Percentiles rank a stretch among this genome's conserved stretches.
Evolutionary conservation across 2,329 filamentous ascomycete genomes (phyloP).

Genomic region (Colletotrichum acutatum): DNA sequence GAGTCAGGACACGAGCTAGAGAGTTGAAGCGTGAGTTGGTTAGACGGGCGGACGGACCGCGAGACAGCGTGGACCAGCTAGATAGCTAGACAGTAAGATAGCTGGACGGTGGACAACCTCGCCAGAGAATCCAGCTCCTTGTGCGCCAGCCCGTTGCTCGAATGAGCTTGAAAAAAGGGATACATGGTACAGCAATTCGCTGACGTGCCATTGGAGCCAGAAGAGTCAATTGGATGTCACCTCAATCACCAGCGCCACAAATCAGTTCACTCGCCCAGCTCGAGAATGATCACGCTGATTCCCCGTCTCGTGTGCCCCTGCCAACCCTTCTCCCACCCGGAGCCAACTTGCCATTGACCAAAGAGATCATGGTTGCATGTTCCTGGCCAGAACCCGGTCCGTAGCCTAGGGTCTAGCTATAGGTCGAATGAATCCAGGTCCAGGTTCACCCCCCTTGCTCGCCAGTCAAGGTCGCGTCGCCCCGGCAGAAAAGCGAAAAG

Average conservation of each 20-base stretch:
- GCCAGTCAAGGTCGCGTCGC: background rate
- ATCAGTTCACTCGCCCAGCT: background rate
- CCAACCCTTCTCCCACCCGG: background rate
- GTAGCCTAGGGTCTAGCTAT: background rate
- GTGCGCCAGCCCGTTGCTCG: background rate
- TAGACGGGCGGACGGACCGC: background rate
- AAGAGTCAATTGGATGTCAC: conserved; percentile 21
- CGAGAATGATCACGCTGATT: background rate
- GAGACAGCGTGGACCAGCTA: background rate
- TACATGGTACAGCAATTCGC: background rate
- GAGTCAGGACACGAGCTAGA: background rate
- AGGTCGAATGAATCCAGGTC: conserved; percentile 2
- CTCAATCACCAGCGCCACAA: background rate
- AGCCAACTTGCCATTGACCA: background rate
- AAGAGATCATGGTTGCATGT: conserved; percentile 23
- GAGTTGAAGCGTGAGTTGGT: background rate
- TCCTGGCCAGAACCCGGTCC: conserved; percentile 12
- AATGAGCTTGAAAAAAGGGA: background rate
- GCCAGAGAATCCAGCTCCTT: background rate
- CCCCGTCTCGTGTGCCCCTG: background rate
- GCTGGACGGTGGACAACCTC: background rate
- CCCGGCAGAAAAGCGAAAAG: conserved; percentile 3
- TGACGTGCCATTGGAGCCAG: background rate
- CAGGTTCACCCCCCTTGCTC: background rate
- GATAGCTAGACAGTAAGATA: background rate